phyloP scores from a whole-genome alignment of 768 basidiomycete species.

The Suillus alpinus region DNA sequence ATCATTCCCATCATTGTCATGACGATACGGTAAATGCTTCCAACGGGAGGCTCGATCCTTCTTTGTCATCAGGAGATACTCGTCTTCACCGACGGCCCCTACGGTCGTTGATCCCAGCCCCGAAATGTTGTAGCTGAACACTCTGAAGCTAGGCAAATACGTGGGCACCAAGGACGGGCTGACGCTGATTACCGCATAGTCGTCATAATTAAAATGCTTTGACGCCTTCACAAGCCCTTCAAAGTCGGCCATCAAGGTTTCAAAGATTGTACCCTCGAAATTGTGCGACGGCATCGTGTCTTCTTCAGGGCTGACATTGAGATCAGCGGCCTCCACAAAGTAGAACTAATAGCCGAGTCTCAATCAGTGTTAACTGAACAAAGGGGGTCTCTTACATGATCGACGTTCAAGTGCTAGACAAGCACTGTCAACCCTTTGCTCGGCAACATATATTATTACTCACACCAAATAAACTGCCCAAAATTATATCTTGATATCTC shows the following conservation, averaged over 20 bases:
- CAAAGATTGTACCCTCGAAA: constrained; percentile 19
- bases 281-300: constrained; percentile 2
- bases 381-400: constrained; percentile 53
- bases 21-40: constrained; percentile 37
- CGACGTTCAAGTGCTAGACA: constrained; percentile 76
- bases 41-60: constrained; percentile 3
- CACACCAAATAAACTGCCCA: constrained; percentile 84
- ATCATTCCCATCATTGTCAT: constrained; percentile 45
- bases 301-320: constrained; percentile 33
- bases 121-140: constrained; percentile 80
- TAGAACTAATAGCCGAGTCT: constrained; percentile 42
- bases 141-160: constrained; percentile 76
- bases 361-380: neutral
- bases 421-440: constrained; percentile 22
- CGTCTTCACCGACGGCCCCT: constrained; percentile 9
- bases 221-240: constrained; percentile 51
- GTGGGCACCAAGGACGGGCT: constrained; percentile 84
- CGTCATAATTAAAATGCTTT: constrained; percentile 52
- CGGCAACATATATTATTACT: constrained; percentile 29
- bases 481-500: constrained; percentile 81
- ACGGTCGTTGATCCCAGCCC: constrained; percentile 19
- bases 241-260: constrained; percentile 65
- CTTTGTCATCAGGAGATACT: constrained; percentile 3
- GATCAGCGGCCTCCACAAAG: constrained; percentile 52
- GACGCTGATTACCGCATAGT: constrained; percentile 77